Percentiles rank a stretch among this genome's conserved stretches.
phyloP scores from a whole-genome alignment of 352 stramenopile species.

The Phytophthora pistaciae region DNA sequence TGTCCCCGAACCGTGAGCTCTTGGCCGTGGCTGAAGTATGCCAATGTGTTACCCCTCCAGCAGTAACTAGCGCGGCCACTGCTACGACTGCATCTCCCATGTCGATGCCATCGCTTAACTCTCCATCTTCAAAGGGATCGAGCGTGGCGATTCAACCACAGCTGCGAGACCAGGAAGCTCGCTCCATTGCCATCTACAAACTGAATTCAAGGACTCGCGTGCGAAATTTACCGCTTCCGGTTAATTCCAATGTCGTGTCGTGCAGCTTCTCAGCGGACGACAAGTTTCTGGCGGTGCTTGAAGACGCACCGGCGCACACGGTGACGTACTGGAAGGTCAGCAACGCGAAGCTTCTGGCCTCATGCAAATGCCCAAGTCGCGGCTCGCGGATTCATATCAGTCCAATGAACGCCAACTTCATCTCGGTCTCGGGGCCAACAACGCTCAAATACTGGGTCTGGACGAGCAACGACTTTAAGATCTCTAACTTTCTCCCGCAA shows the following conservation, averaged over 20 bases:
- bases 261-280: slow-evolving; percentile 78
- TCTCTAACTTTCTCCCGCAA: slow-evolving; percentile 78
- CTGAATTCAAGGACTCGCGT: slow-evolving; percentile 47
- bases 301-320: slow-evolving; percentile 74
- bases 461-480: slow-evolving; percentile 83
- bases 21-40: slow-evolving; percentile 73
- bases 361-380: slow-evolving; percentile 72
- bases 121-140: slow-evolving; percentile 16
- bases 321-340: slow-evolving; percentile 87
- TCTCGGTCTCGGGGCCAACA: slow-evolving; percentile 81
- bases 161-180: slow-evolving; percentile 51
- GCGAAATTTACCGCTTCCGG: slow-evolving; percentile 53
- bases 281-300: slow-evolving; percentile 79
- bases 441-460: slow-evolving; percentile 85
- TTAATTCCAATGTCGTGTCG: slow-evolving; percentile 71
- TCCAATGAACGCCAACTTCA: slow-evolving; percentile 72
- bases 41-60: slow-evolving; percentile 15
- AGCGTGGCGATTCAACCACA: slow-evolving; percentile 11
- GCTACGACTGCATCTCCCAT: slow-evolving; percentile 5
- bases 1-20: slow-evolving; percentile 76
- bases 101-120: neutral
- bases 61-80: neutral
- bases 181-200: slow-evolving; percentile 76
- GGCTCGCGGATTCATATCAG: slow-evolving; percentile 76
- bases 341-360: slow-evolving; percentile 78